These are phyloP conservation scores for Blastocystis sp. DNA, from an alignment of 352 stramenopile genomes.

Conservation along the genomic window DNA sequence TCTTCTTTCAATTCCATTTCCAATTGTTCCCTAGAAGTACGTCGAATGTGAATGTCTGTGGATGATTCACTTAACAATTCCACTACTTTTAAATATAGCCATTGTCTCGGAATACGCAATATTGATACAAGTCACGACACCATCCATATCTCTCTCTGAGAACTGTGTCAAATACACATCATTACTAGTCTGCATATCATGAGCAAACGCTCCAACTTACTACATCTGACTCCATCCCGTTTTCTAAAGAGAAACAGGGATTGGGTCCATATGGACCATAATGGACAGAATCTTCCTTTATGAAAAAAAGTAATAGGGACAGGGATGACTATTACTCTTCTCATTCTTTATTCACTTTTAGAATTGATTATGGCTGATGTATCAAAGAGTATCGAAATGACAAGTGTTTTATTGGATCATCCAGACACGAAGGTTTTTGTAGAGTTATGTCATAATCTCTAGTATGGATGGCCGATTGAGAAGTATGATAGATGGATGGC, in stretches of 20 bases:
- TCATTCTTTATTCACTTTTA: neutral
- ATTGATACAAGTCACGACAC: slow-evolving; percentile 27
- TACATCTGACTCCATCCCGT: neutral
- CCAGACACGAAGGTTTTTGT: neutral
- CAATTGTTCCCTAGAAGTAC: slow-evolving; percentile 13
- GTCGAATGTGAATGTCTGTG: slow-evolving; percentile 47
- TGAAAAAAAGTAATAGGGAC: neutral
- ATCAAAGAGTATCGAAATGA: slow-evolving; percentile 26
- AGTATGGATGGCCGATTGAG: neutral
- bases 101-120: slow-evolving; percentile 51
- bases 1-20: neutral
- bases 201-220: neutral
- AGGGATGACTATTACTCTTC: neutral
- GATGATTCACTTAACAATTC: neutral
- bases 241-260: neutral
- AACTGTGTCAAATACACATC: slow-evolving; percentile 28
- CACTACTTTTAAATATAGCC: slow-evolving; percentile 28
- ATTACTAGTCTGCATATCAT: neutral
- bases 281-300: neutral
- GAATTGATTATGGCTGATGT: neutral
- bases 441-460: neutral
- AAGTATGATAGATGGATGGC: neutral
- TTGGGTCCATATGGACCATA: neutral
- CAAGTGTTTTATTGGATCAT: neutral
- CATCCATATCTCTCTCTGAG: neutral